Evolutionary conservation across 257 asterid species (phyloP).

Genomic region (Plantago elongata): DNA sequence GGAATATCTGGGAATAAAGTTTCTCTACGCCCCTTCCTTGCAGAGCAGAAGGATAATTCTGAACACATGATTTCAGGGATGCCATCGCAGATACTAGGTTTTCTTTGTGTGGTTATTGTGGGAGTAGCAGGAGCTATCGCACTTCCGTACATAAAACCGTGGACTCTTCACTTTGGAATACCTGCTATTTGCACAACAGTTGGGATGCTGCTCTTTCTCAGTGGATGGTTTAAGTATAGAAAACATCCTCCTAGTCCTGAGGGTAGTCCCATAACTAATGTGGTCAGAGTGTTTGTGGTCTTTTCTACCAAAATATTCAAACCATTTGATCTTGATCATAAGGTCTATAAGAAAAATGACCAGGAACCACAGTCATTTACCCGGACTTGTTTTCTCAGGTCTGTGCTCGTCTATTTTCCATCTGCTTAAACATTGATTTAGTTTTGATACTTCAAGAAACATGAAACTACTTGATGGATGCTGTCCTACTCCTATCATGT

Average conservation of each 20-base stretch:
- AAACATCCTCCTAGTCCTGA: conserved; percentile 11
- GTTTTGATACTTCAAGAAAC: no score
- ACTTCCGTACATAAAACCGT: conserved; percentile 48
- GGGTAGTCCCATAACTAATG: conserved; percentile 38
- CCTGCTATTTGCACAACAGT: conserved; percentile 38
- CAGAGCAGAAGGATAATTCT: conserved; percentile 17
- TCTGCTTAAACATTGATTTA: neutral
- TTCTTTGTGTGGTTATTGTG: conserved; percentile 5
- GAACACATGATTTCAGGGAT: neutral
- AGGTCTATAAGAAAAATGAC: conserved; percentile 16
- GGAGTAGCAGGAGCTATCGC: conserved; percentile 33
- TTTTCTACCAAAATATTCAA: conserved; percentile 26
- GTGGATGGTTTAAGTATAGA: conserved; percentile 21
- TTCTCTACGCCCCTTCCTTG: conserved; percentile 24
- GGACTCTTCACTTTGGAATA: conserved; percentile 47
- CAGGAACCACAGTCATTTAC: neutral
- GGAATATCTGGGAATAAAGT: conserved; percentile 38
- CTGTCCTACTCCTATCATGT: no score
- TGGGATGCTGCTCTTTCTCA: conserved; percentile 28
- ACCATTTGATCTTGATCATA: conserved; percentile 15
- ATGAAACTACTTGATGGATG: no score
- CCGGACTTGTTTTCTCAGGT: conserved; percentile 37
- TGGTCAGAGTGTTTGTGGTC: conserved; percentile 43
- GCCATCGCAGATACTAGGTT: neutral
- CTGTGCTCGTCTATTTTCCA: neutral